Evolutionary conservation across 1,139 yeast species (phyloP).

Genomic region (Candida anutae): DNA sequence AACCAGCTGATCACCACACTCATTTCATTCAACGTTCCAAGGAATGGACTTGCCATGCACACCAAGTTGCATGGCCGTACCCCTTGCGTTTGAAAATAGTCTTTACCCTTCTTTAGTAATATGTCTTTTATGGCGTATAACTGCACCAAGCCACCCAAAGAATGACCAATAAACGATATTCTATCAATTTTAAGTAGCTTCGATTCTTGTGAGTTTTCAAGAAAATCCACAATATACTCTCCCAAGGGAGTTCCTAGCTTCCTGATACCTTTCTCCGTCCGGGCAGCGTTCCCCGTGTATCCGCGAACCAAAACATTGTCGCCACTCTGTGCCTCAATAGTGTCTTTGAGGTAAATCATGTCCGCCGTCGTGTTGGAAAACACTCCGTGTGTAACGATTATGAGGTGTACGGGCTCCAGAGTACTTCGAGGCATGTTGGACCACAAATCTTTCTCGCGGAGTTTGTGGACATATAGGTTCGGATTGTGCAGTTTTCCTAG

Average conservation of each 20-base stretch:
- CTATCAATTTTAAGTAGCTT: conserved; percentile 7
- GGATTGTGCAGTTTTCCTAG: conserved; percentile 6
- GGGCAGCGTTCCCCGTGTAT: conserved; percentile 17
- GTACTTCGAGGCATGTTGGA: conserved; percentile 8
- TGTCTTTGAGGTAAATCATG: conserved; percentile 17
- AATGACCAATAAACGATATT: conserved; percentile 19
- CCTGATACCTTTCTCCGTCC: conserved; percentile 18
- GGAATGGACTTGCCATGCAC: conserved; percentile 18
- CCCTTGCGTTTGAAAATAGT: conserved; percentile 9
- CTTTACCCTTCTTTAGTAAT: conserved; percentile 10
- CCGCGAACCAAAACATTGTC: conserved; percentile 17
- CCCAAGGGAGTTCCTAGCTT: conserved; percentile 13
- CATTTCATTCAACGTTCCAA: conserved; percentile 19
- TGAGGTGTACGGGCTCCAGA: conserved; percentile 13
- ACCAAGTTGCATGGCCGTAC: conserved; percentile 16
- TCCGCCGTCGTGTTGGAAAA: conserved; percentile 19
- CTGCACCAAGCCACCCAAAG: conserved; percentile 19
- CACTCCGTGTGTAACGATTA: conserved; percentile 17
- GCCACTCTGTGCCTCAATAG: conserved; percentile 7
- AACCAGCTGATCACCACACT: conserved; percentile 17
- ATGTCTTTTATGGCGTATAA: conserved; percentile 17
- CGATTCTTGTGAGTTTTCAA: conserved; percentile 6
- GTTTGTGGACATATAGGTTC: conserved; percentile 8
- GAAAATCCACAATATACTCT: conserved; percentile 8
- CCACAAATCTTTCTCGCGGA: conserved; percentile 16